Evolutionary conservation across 2,329 filamentous ascomycete genomes (phyloP).

Genomic region (Phyllosticta citriasiana): DNA sequence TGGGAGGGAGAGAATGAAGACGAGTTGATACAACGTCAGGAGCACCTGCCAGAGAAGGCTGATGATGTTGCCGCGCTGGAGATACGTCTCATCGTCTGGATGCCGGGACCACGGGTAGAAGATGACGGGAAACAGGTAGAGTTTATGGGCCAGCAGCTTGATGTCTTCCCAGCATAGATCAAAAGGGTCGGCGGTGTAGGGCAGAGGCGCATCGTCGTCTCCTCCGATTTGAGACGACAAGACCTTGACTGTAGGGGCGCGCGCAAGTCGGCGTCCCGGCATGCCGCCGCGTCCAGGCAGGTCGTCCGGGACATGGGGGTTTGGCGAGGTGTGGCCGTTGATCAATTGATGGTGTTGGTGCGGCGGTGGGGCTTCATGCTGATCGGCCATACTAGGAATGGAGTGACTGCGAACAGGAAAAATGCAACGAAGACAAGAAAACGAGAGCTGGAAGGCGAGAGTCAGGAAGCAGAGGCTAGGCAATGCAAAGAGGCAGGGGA

Average conservation of each 20-base stretch:
- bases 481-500: neutral
- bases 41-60: constrained; percentile 49
- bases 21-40: constrained; percentile 49
- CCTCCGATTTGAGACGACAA: constrained; percentile 8
- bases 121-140: constrained; percentile 14
- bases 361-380: neutral
- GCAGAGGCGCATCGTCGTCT: constrained; percentile 11
- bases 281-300: neutral
- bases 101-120: constrained; percentile 14
- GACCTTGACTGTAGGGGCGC: constrained; percentile 6
- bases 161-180: constrained; percentile 17
- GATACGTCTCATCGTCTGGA: constrained; percentile 50
- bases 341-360: neutral
- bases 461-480: neutral
- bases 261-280: neutral
- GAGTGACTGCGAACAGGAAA: neutral
- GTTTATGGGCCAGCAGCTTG: constrained; percentile 13
- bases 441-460: neutral
- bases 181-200: constrained; percentile 18
- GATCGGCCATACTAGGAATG: neutral
- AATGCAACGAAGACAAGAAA: neutral
- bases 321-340: neutral
- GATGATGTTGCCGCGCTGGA: constrained; percentile 46
- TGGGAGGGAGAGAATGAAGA: constrained; percentile 51
- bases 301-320: neutral